phyloP scores from a whole-genome alignment of 139 green algal species.

The Nannochloris sp. region DNA sequence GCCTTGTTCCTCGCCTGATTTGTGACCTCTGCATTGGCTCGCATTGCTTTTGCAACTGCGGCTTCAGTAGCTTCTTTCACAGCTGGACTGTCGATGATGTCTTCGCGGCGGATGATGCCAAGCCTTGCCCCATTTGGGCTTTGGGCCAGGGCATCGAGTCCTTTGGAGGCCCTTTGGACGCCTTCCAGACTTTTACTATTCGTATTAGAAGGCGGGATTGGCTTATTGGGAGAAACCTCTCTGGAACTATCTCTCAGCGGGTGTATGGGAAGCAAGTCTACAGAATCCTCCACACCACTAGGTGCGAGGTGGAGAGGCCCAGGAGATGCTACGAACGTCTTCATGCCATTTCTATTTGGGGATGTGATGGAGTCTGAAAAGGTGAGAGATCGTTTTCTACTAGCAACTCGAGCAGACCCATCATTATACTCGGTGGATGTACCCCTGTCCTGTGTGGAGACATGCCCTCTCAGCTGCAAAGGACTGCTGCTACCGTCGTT shows the following conservation, averaged over 20 bases:
- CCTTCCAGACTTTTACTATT: background rate
- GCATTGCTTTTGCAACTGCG: conserved; percentile 15
- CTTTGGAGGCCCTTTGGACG: background rate
- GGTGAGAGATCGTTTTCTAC: no score
- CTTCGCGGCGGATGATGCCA: background rate
- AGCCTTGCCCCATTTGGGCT: conserved; percentile 2
- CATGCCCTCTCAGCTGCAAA: no score
- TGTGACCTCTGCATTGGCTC: conserved; percentile 3
- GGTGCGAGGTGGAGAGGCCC: background rate
- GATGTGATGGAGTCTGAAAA: no score
- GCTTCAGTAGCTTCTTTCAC: conserved; percentile 20
- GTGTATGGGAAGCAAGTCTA: conserved; percentile 26
- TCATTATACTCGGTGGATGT: no score
- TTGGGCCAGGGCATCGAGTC: background rate
- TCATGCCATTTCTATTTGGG: no score
- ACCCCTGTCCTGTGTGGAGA: no score
- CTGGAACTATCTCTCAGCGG: conserved; percentile 1
- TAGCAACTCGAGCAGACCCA: no score
- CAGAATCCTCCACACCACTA: background rate
- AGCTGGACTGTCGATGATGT: conserved; percentile 23
- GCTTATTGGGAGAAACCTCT: background rate
- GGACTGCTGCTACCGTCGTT: background rate
- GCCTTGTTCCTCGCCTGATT: background rate
- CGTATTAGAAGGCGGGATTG: background rate
- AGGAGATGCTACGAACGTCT: background rate